Evolutionary conservation across 345 rosid species (phyloP).

Genomic region (Salix udensis): DNA sequence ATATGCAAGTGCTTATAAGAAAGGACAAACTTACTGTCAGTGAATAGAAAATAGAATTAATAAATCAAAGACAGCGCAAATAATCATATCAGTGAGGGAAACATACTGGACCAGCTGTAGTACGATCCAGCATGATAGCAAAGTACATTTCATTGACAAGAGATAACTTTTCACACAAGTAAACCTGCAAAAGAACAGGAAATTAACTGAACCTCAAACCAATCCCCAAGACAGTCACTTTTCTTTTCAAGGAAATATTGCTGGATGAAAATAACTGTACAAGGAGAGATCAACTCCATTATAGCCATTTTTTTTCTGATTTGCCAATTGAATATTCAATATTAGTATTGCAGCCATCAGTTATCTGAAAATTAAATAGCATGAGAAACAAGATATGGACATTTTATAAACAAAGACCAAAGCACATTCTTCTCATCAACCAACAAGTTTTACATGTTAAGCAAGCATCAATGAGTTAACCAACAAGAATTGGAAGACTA

Average conservation of each 20-base stretch:
- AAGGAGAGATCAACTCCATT: neutral
- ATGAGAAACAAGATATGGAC: neutral
- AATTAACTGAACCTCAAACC: neutral
- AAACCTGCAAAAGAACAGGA: conserved; percentile 57
- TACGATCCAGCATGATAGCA: conserved; percentile 91
- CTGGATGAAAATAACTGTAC: neutral
- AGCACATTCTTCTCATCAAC: neutral
- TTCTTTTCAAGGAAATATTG: neutral
- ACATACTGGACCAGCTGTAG: conserved; percentile 94
- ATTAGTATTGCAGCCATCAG: neutral
- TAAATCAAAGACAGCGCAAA: conserved; percentile 3
- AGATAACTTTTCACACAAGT: conserved; percentile 84
- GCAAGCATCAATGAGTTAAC: neutral
- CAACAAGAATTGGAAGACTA: neutral
- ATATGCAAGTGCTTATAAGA: neutral
- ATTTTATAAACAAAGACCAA: neutral
- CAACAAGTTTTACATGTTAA: neutral
- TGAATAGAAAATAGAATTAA: neutral
- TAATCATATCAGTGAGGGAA: neutral
- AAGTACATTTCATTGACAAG: conserved; percentile 99
- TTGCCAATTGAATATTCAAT: neutral
- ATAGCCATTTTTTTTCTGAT: neutral
- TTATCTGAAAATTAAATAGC: neutral
- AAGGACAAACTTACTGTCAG: neutral
- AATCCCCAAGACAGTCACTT: neutral